Percentiles rank a stretch among this genome's conserved stretches.
phyloP scores from a whole-genome alignment of 2,329 filamentous ascomycete genomes.

The Penicillium sp. region DNA sequence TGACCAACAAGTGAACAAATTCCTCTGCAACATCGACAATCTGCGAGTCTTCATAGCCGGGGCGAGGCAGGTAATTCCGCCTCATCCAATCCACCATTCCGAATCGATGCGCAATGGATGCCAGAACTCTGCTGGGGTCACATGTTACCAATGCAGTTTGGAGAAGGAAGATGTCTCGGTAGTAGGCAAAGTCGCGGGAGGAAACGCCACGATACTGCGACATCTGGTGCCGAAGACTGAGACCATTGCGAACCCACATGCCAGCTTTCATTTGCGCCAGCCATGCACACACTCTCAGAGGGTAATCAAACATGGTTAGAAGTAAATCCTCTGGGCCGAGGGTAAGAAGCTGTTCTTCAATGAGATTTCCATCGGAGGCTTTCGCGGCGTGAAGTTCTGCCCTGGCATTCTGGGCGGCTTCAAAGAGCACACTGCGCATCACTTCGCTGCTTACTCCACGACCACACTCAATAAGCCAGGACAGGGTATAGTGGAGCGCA shows the following conservation, averaged over 20 bases:
- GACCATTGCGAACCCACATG: constrained; percentile 98
- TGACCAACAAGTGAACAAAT: constrained; percentile 88
- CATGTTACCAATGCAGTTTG: constrained; percentile 88
- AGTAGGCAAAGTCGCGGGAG: constrained; percentile 87
- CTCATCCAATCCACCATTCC: constrained; percentile 84
- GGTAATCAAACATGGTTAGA: constrained; percentile 86
- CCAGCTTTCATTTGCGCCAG: constrained; percentile 96
- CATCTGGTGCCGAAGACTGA: constrained; percentile 92
- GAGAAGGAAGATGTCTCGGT: constrained; percentile 89
- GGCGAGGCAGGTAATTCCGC: constrained; percentile 70
- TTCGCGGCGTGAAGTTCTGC: constrained; percentile 59
- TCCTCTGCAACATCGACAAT: constrained; percentile 93
- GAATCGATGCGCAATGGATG: constrained; percentile 87
- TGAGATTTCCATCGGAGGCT: constrained; percentile 48
- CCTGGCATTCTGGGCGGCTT: constrained; percentile 57
- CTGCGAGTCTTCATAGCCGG: constrained; percentile 79
- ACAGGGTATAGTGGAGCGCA: constrained; percentile 90
- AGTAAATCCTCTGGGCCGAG: constrained; percentile 70
- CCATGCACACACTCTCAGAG: constrained; percentile 91
- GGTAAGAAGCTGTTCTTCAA: constrained; percentile 55
- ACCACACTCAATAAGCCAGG: constrained; percentile 90
- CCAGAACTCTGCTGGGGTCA: constrained; percentile 76
- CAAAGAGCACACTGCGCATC: constrained; percentile 66
- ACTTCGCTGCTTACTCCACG: constrained; percentile 68
- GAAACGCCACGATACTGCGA: constrained; percentile 86